A percentile compares a stretch with the other conserved stretches of the same genome.
These are phyloP conservation scores for thale cress (Arabidopsis thaliana) DNA, from an alignment of 345 rosid species.

Conservation along the genomic window DNA sequence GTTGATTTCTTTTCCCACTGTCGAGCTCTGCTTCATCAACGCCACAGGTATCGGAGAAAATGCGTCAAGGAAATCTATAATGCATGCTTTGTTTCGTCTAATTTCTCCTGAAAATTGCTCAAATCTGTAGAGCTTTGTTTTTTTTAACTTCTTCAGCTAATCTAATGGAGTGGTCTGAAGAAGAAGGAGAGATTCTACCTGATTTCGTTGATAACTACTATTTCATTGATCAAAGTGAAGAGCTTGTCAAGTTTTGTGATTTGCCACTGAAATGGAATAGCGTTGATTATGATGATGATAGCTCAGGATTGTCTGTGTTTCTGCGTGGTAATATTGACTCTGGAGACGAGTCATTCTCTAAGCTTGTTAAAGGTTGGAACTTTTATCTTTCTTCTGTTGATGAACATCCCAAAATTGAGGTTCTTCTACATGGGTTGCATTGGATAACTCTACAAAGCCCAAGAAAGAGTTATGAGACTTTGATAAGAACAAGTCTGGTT, in stretches of 20 bases:
- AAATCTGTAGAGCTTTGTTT: neutral
- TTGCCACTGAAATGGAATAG: conserved; percentile 11
- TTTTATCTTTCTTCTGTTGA: conserved; percentile 30
- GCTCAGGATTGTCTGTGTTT: neutral
- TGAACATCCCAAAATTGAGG: conserved; percentile 20
- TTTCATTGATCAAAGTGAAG: conserved; percentile 18
- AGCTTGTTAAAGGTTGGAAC: conserved; percentile 29
- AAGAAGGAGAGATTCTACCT: conserved; percentile 41
- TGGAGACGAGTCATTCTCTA: conserved; percentile 4
- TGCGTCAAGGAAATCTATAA: neutral
- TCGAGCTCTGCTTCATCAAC: too few relatives aligned
- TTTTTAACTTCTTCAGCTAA: neutral
- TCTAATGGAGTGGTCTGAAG: conserved; percentile 34
- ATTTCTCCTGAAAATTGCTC: neutral
- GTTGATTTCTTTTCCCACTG: too few relatives aligned
- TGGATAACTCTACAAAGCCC: conserved; percentile 28
- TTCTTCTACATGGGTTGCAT: conserved; percentile 20
- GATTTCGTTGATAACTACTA: conserved; percentile 18
- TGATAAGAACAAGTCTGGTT: conserved; percentile 9
- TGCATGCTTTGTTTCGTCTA: neutral
- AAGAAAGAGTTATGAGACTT: conserved; percentile 28
- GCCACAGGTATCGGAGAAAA: neutral
- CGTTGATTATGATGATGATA: neutral
- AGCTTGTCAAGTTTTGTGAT: neutral
- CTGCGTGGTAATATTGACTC: conserved; percentile 16